A percentile compares a stretch with the other conserved stretches of the same genome.
Evolutionary conservation across 2,329 filamentous ascomycete species (phyloP).

Genomic region (Paecilomyces sp.): DNA sequence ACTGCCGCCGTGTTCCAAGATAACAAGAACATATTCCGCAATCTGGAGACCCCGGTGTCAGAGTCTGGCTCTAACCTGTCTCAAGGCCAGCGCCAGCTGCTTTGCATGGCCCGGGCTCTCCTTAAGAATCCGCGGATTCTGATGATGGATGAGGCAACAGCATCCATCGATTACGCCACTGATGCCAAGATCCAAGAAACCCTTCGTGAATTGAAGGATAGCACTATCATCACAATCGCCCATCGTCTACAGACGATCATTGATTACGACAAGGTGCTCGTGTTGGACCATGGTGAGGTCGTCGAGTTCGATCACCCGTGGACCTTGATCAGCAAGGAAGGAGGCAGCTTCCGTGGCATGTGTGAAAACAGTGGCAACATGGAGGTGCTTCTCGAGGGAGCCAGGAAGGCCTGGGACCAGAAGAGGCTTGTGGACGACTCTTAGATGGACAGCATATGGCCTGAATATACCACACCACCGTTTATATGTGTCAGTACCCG

Average conservation of each 20-base stretch:
- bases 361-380: slow-evolving; percentile 62
- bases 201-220: slow-evolving; percentile 76
- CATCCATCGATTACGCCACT: slow-evolving; percentile 93
- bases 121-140: slow-evolving; percentile 86
- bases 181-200: slow-evolving; percentile 95
- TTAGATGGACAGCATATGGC: not conserved
- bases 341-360: slow-evolving; percentile 61
- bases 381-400: slow-evolving; percentile 49
- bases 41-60: slow-evolving; percentile 72
- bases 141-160: slow-evolving; percentile 99
- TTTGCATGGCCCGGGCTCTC: slow-evolving; percentile 87
- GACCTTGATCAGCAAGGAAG: slow-evolving; percentile 65
- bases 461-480: not conserved
- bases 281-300: slow-evolving; percentile 81
- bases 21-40: slow-evolving; percentile 93
- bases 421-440: slow-evolving; percentile 40
- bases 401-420: slow-evolving; percentile 43
- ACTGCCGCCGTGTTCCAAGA: slow-evolving; percentile 37
- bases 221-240: slow-evolving; percentile 94
- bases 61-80: slow-evolving; percentile 93
- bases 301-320: slow-evolving; percentile 89
- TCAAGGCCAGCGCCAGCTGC: slow-evolving; percentile 88
- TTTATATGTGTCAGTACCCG: not conserved
- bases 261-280: slow-evolving; percentile 95
- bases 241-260: slow-evolving; percentile 94